Percentiles rank a stretch among this genome's conserved stretches.
phyloP scores from a whole-genome alignment of 106 monocot species.

The Platanthera zijinensis region DNA sequence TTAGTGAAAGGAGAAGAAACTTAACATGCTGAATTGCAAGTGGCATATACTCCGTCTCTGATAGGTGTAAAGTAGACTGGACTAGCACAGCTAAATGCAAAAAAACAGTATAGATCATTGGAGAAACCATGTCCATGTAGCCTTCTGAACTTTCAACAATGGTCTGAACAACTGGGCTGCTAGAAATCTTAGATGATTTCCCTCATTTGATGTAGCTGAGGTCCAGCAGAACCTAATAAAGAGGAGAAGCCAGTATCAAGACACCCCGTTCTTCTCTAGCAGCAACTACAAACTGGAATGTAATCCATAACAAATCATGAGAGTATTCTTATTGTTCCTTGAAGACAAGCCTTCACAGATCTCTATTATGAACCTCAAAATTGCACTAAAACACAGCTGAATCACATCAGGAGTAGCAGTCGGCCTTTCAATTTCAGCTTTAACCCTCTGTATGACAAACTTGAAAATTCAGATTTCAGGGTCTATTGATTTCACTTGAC shows the following conservation, averaged over 20 bases:
- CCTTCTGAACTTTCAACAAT: conserved; percentile 2
- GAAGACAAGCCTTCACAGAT: conserved; percentile 20
- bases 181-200: conserved; percentile 12
- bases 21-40: conserved; percentile 8
- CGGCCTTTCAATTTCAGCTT: conserved; percentile 15
- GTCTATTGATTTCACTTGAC: conserved; percentile 2
- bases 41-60: conserved; percentile 9
- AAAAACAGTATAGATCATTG: conserved; percentile 27
- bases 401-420: conserved; percentile 7
- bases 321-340: conserved; percentile 8
- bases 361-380: conserved; percentile 24
- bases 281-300: conserved; percentile 31
- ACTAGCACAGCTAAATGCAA: conserved; percentile 20
- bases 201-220: conserved; percentile 26
- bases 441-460: conserved; percentile 33
- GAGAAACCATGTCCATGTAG: conserved; percentile 28
- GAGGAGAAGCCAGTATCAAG: conserved; percentile 23
- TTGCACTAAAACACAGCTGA: conserved; percentile 11
- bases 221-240: conserved; percentile 26
- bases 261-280: conserved; percentile 28
- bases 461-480: conserved; percentile 32
- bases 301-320: conserved; percentile 13
- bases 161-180: conserved; percentile 4
- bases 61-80: conserved; percentile 10
- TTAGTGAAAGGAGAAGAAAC: conserved; percentile 7